These are phyloP conservation scores for Vitis rotundifolia DNA, from an alignment of 164 flowering plant species.

Conservation along the genomic window DNA sequence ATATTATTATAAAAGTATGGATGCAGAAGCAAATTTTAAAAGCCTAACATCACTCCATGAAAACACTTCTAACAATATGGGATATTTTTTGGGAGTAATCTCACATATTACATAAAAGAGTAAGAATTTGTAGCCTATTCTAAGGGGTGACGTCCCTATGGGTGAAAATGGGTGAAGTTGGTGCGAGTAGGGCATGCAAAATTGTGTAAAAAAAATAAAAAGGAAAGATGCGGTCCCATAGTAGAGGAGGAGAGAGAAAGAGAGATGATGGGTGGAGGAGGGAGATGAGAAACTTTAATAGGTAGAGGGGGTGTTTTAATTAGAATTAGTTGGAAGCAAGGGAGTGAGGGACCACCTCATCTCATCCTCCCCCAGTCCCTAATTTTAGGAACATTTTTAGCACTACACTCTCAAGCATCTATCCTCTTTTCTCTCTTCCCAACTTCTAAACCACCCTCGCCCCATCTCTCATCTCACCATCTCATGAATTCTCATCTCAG, in stretches of 20 bases:
- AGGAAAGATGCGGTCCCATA: conserved; percentile 20
- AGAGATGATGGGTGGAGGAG: neutral
- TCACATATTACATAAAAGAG: too few relatives aligned
- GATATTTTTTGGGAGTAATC: too few relatives aligned
- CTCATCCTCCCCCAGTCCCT: conserved; percentile 37
- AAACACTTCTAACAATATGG: too few relatives aligned
- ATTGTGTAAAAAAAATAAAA: neutral
- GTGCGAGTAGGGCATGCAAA: conserved; percentile 19
- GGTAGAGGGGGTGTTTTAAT: neutral
- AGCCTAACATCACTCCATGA: too few relatives aligned
- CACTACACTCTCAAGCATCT: conserved; percentile 27
- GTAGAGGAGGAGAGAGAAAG: neutral
- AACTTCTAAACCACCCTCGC: conserved; percentile 1
- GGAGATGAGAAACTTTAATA: neutral
- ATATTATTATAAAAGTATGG: too few relatives aligned
- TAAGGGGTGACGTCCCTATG: too few relatives aligned
- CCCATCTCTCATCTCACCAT: conserved; percentile 9
- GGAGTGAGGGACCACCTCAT: conserved; percentile 49
- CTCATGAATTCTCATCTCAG: neutral
- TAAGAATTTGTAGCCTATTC: too few relatives aligned
- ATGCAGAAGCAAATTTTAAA: too few relatives aligned
- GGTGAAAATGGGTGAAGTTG: neutral
- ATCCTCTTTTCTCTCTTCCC: conserved; percentile 11
- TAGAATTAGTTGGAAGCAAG: conserved; percentile 9
- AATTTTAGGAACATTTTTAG: conserved; percentile 32